phyloP scores from a whole-genome alignment of 768 basidiomycete species.

The Chlorophyllum brunneum region DNA sequence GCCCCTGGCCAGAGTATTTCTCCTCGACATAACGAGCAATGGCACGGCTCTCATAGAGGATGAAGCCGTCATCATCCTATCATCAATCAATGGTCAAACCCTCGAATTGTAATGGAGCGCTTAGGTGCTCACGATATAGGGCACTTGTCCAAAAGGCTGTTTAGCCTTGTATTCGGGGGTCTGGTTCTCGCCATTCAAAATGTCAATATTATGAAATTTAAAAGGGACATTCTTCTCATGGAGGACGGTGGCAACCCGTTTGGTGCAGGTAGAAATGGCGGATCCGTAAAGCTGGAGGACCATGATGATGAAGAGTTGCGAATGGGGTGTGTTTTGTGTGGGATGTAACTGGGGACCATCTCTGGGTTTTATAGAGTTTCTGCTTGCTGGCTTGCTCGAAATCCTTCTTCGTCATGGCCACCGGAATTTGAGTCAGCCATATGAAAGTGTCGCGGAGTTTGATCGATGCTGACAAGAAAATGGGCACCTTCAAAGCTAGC shows the following conservation, averaged over 20 bases:
- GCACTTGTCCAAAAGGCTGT: conserved; percentile 54
- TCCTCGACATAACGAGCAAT: conserved; percentile 55
- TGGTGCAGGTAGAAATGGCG: conserved; percentile 36
- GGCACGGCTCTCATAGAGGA: conserved; percentile 62
- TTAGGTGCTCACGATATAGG: conserved; percentile 31
- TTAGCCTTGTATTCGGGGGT: conserved; percentile 24
- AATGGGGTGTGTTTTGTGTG: too few species aligned
- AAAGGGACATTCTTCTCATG: conserved; percentile 46
- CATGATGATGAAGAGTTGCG: conserved; percentile 23
- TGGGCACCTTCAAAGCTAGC: too few species aligned
- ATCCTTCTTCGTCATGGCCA: too few species aligned
- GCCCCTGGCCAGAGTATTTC: conserved; percentile 52
- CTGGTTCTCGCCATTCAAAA: conserved; percentile 35
- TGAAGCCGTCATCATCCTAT: conserved; percentile 59
- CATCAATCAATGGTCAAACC: not conserved
- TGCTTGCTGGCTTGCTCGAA: too few species aligned
- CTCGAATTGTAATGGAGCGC: not conserved
- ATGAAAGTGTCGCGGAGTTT: too few species aligned
- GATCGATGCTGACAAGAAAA: too few species aligned
- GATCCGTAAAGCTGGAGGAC: conserved; percentile 32
- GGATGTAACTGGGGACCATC: too few species aligned
- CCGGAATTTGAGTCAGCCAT: too few species aligned
- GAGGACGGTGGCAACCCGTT: conserved; percentile 38
- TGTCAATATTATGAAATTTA: conserved; percentile 34
- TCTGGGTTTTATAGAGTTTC: too few species aligned